Evolutionary conservation across 2,329 filamentous ascomycete genomes (phyloP).

Genomic region (Remersonia thermophila): DNA sequence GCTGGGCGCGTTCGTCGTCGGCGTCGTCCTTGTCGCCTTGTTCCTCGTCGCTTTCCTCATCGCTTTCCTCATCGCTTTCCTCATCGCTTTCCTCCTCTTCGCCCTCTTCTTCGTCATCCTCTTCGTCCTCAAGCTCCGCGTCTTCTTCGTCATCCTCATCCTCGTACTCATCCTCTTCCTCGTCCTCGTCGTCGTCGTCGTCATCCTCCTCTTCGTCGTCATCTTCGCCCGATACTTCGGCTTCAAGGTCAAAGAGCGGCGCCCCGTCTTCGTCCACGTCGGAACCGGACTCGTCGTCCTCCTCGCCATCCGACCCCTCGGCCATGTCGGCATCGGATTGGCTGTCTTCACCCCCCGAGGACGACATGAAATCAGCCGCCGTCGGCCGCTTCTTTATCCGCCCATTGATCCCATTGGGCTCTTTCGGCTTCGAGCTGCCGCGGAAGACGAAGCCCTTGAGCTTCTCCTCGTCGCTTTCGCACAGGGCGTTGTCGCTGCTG

Average conservation of each 20-base stretch:
- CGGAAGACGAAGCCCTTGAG: slow-evolving; percentile 62
- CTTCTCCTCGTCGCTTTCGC: slow-evolving; percentile 70
- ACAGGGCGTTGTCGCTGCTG: slow-evolving; percentile 59
- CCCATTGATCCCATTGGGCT: slow-evolving; percentile 16
- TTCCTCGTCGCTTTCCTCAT: slow-evolving; percentile 24
- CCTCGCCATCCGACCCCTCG: slow-evolving; percentile 17
- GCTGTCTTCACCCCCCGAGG: slow-evolving; percentile 27
- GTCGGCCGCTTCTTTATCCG: slow-evolving; percentile 31
- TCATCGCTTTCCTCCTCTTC: slow-evolving; percentile 25
- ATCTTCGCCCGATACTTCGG: slow-evolving; percentile 19
- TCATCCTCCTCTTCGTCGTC: slow-evolving; percentile 22
- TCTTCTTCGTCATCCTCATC: slow-evolving; percentile 23
- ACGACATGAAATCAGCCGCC: slow-evolving; percentile 47
- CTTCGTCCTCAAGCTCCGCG: slow-evolving; percentile 23
- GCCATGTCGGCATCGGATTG: slow-evolving; percentile 21
- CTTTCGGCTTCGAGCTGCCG: slow-evolving; percentile 41
- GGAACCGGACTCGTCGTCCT: slow-evolving; percentile 14
- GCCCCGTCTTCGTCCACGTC: slow-evolving; percentile 13
- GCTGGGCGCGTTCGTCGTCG: slow-evolving; percentile 37
- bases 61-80: slow-evolving; percentile 21
- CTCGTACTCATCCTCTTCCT: slow-evolving; percentile 20
- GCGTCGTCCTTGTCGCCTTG: slow-evolving; percentile 22
- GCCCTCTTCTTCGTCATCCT: slow-evolving; percentile 21
- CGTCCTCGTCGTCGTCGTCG: slow-evolving; percentile 20
- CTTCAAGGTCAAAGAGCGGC: slow-evolving; percentile 18